Conservation (phyloP, 2,329 filamentous ascomycete genomes). For the Scopulariopsis brevicaulis region DNA sequence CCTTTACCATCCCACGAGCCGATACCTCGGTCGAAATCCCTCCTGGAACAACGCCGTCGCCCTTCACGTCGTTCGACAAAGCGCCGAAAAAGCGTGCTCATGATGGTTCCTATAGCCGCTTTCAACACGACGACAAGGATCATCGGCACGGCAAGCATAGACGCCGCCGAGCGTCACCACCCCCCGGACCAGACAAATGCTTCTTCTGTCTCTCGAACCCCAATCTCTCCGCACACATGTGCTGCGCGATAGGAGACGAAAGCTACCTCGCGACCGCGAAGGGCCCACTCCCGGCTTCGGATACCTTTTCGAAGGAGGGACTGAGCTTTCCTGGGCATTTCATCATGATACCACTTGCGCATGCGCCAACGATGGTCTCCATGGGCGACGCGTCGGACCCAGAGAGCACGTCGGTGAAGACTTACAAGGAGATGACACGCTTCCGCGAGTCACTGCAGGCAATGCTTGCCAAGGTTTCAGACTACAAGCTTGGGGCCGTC, state of each 20-base stretch:
- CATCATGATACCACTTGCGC: slow-evolving; percentile 80
- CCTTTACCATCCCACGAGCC: slow-evolving; percentile 59
- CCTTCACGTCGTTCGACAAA: slow-evolving; percentile 43
- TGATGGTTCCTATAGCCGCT: slow-evolving; percentile 41
- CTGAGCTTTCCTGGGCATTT: slow-evolving; percentile 75
- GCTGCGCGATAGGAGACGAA: slow-evolving; percentile 79
- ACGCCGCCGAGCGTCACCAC: slow-evolving; percentile 37
- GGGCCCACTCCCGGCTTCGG: slow-evolving; percentile 65
- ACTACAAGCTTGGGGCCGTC: slow-evolving; percentile 61
- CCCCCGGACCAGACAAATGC: slow-evolving; percentile 65
- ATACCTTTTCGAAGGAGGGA: slow-evolving; percentile 52
- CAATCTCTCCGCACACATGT: slow-evolving; percentile 73
- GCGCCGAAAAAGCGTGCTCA: slow-evolving; percentile 40
- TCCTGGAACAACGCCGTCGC: slow-evolving; percentile 62
- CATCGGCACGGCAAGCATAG: slow-evolving; percentile 32
- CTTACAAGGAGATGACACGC: slow-evolving; percentile 69
- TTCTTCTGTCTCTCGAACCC: slow-evolving; percentile 94
- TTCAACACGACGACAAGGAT: slow-evolving; percentile 32
- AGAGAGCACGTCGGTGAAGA: slow-evolving; percentile 43
- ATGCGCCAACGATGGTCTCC: slow-evolving; percentile 61
- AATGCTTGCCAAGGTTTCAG: slow-evolving; percentile 54
- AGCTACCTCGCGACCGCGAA: slow-evolving; percentile 87
- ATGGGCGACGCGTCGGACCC: slow-evolving; percentile 45
- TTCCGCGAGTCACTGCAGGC: slow-evolving; percentile 68
- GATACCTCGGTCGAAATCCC: slow-evolving; percentile 52